phyloP scores from a whole-genome alignment of 768 basidiomycete genomes.

The Lactifluus echinatus region DNA sequence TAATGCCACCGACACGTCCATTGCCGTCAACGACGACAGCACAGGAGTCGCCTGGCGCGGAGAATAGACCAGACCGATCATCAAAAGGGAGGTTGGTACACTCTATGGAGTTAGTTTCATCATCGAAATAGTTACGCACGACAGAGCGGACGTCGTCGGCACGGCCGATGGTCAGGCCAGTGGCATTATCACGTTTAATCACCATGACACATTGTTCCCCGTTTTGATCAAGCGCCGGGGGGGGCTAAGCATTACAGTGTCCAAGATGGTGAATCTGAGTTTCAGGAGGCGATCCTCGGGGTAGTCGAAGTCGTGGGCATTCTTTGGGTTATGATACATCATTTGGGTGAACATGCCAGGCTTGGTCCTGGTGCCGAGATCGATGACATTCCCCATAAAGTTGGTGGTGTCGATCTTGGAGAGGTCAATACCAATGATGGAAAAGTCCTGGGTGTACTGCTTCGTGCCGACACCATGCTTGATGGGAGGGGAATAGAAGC shows the following conservation, averaged over 20 bases:
- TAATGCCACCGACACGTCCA: neutral
- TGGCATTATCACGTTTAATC: neutral
- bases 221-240: neutral
- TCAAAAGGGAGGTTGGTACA: neutral
- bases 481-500: neutral
- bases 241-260: neutral
- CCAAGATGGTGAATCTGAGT: neutral
- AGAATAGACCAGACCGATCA: neutral
- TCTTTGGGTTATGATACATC: neutral
- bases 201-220: neutral
- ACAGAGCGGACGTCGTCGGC: neutral
- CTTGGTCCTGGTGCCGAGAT: neutral
- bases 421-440: neutral
- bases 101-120: neutral
- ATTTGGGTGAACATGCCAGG: neutral
- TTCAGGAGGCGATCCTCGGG: neutral
- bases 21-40: neutral
- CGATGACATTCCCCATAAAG: neutral
- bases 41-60: neutral
- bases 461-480: neutral
- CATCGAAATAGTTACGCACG: neutral
- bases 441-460: neutral
- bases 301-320: neutral
- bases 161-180: neutral
- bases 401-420: neutral